Evolutionary conservation across 768 basidiomycete genomes (phyloP), one percentile per base, ranked within the genome.

Genomic region (Serpula lacrymans): DNA sequence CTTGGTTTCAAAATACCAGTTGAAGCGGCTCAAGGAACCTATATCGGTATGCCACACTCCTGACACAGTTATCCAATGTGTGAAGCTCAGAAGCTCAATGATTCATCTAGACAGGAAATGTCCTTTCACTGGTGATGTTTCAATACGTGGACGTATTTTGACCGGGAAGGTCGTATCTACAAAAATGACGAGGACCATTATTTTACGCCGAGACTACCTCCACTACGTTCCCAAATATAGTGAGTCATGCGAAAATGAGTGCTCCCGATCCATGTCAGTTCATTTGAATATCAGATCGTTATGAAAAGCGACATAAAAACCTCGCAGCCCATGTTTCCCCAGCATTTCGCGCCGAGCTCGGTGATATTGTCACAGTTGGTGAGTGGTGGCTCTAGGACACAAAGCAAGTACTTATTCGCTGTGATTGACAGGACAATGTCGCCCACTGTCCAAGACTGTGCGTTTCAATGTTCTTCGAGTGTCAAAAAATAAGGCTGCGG

Each of bases 161-260:
- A 95, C 93, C 36, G 96, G 96, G 66, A 90, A 90, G 67, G 95
- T 99, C 48, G 75, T 97, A 47, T 98, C 95, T 39, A 96, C 94
- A 34, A 99, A 99, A 79, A 98, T 99, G 96, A 95, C 87, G 64
- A 90, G 95, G 63, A 98, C 96, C 45, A 78, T 97, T 63, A 81
- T 98, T 70, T 92, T 99, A 71, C 93, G 96, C 50, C 76, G 88
- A 51, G 88, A 92, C 69, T 91, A 91, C 69, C 80, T 93, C 34
- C 90, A 93, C 72, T 98, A 93, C 73, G 80, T 99, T 65, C 91
- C 94, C 53, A 99, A 99, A 78, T 99, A 98, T 80, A 88, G 89
- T 92, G 64, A 61, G 88, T 78, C 13, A 5, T 31, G 24, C 17
- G n/a, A 31, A 10, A 16, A 18, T 43, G 9, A 8, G 23, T 17